Conservation (phyloP, 2,329 filamentous ascomycete genomes). For the Fusarium aywerte region DNA sequence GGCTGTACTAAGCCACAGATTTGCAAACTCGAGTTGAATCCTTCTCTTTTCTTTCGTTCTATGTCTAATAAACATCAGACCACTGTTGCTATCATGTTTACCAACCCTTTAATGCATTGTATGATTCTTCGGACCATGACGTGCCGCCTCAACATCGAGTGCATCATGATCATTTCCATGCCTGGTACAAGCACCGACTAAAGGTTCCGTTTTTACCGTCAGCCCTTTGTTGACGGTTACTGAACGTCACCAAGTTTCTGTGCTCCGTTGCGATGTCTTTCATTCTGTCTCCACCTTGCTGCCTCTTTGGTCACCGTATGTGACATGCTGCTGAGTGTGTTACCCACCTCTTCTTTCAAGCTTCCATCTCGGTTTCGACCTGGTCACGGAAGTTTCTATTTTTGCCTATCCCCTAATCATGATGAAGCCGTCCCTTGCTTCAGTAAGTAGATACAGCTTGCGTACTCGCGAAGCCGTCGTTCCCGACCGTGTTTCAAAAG, state of each 20-base stretch:
- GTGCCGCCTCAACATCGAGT: conserved; percentile 17
- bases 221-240: conserved; percentile 23
- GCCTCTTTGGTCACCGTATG: conserved; percentile 34
- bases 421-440: too few relatives aligned
- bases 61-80: background rate
- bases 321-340: conserved; percentile 1
- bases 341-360: conserved; percentile 35
- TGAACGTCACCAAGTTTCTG: conserved; percentile 20
- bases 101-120: background rate
- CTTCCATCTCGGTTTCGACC: conserved; percentile 22
- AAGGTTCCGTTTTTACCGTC: background rate
- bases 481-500: conserved; percentile 17
- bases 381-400: conserved; percentile 41
- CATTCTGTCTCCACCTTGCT: conserved; percentile 31
- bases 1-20: background rate
- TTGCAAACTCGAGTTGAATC: background rate
- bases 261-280: conserved; percentile 17
- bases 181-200: conserved; percentile 2
- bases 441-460: background rate
- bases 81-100: background rate
- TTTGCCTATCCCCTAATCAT: conserved; percentile 17
- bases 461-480: conserved; percentile 20
- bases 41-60: background rate
- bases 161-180: conserved; percentile 23
- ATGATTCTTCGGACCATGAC: background rate